These are phyloP conservation scores for Boletus patriciae DNA, from an alignment of 768 basidiomycete genomes.

Conservation along the genomic window DNA sequence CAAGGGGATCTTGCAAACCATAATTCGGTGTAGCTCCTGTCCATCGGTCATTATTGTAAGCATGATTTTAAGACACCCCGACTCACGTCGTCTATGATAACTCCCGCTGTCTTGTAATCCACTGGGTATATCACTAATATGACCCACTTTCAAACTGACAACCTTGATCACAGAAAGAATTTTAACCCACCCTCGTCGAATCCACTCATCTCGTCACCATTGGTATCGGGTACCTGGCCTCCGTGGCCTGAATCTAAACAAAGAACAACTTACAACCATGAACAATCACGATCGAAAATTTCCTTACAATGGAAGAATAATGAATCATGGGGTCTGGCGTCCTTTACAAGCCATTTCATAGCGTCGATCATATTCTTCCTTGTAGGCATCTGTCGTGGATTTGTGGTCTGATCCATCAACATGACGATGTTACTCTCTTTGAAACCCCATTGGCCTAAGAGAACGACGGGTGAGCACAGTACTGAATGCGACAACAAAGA, in stretches of 20 bases:
- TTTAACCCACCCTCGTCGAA: slow-evolving; percentile 66
- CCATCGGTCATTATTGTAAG: neutral
- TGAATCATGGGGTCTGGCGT: slow-evolving; percentile 68
- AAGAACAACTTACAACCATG: neutral
- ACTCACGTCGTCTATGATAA: slow-evolving; percentile 77
- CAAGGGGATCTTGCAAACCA: slow-evolving; percentile 29
- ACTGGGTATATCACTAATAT: slow-evolving; percentile 79
- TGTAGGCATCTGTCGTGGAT: slow-evolving; percentile 49
- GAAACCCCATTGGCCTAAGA: slow-evolving; percentile 46
- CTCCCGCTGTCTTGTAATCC: slow-evolving; percentile 73
- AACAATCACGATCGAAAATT: neutral
- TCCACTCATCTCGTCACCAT: slow-evolving; percentile 81
- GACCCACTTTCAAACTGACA: neutral
- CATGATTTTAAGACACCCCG: neutral
- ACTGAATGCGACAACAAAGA: neutral
- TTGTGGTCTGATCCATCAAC: slow-evolving; percentile 48
- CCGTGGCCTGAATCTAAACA: slow-evolving; percentile 88
- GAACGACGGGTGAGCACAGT: neutral
- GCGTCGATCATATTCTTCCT: slow-evolving; percentile 55
- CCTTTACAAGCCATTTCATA: slow-evolving; percentile 66
- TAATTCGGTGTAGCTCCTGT: slow-evolving; percentile 43
- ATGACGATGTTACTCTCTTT: slow-evolving; percentile 56
- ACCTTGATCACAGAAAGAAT: neutral
- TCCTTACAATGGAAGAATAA: slow-evolving; percentile 70
- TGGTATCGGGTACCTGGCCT: slow-evolving; percentile 78